Base-by-base conservation (phyloP, 2,329 filamentous ascomycete genomes). In the Pseudocercospora musae region DNA sequence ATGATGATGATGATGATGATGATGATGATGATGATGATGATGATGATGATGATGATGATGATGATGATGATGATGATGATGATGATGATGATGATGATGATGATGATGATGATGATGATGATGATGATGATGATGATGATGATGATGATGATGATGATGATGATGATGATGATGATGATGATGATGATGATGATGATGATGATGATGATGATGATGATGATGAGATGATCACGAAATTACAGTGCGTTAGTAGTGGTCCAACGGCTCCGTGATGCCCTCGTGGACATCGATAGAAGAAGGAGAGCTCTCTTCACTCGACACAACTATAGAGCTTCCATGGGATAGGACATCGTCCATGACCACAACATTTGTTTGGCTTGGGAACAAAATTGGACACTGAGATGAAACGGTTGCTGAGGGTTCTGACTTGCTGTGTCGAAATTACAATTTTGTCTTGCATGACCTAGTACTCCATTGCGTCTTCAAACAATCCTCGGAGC, bases 401-500 rank as follows among this genome's bases (percentile, higher is more conserved):
- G n/a, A n/a, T n/a, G n/a, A n/a, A n/a, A n/a, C n/a, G n/a, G n/a
- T n/a, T n/a, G 37, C 37, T 40, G 5, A 40, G 37, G n/a, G n/a
- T n/a, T n/a, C n/a, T n/a, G 37, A n/a, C 18, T 4, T 40, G 37
- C 15, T 18, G 5, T 40, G 37, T 40, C 37, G 37, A 40, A 15
- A 13, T 6, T 48, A 25, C 44, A 25, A 48, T 21, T 21, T 23
- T 21, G 8, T 4, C 25, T n/a, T 3, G 13, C 2, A 13, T 10
- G 25, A 25, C 15, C 29, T 68, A 78, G 54, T 78, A 77, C 59
- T 75, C 73, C 78, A 82, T 74, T 1, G 80, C 76, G 58, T 82
- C 79, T 67, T 81, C 79, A 68, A 82, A 83, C 67, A 83, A 65
- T 11, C 68, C 71, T 57, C 76, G 73, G 68, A 83, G 64, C 65